Percentiles rank a stretch among this genome's conserved stretches.
phyloP scores from a whole-genome alignment of 2,329 filamentous ascomycete species.

The Hypoxylon sp. region DNA sequence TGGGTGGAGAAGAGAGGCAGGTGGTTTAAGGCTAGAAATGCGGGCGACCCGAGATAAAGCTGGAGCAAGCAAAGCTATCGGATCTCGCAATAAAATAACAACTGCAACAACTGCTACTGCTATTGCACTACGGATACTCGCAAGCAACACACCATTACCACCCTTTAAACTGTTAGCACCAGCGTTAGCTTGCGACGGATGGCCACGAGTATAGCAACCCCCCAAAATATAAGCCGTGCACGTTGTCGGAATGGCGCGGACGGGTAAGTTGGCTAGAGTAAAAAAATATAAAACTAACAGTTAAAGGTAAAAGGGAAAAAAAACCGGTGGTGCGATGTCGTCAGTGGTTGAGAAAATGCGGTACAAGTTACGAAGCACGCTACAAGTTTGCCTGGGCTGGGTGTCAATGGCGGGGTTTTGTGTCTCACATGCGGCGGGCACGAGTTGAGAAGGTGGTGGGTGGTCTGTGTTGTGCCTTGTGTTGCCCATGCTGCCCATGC shows the following conservation, averaged over 20 bases:
- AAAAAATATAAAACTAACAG: too few relatives aligned
- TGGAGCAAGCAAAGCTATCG: too few relatives aligned
- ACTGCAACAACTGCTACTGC: constrained; percentile 7
- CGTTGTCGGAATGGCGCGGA: constrained; percentile 16
- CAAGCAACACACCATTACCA: constrained; percentile 3
- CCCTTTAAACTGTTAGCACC: too few relatives aligned
- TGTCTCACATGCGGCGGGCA: constrained; percentile 37
- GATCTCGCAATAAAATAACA: constrained; percentile 7
- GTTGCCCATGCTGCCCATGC: too few relatives aligned
- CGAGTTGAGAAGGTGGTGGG: constrained; percentile 7
- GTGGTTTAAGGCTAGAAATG: constrained; percentile 32
- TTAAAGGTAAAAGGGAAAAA: not conserved
- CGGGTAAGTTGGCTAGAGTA: constrained; percentile 13
- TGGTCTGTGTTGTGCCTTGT: constrained; percentile 30
- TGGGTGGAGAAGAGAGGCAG: constrained; percentile 5
- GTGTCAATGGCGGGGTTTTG: constrained; percentile 43
- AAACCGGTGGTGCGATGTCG: constrained; percentile 36
- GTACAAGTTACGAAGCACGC: constrained; percentile 15
- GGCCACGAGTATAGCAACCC: not conserved
- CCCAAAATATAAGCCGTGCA: constrained; percentile 8
- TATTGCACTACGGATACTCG: too few relatives aligned
- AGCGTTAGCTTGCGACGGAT: constrained; percentile 14
- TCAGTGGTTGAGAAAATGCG: constrained; percentile 33
- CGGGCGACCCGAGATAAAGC: constrained; percentile 34
- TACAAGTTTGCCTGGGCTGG: constrained; percentile 31